phyloP scores from a whole-genome alignment of 2,329 filamentous ascomycete species.

The Penicillium freii region DNA sequence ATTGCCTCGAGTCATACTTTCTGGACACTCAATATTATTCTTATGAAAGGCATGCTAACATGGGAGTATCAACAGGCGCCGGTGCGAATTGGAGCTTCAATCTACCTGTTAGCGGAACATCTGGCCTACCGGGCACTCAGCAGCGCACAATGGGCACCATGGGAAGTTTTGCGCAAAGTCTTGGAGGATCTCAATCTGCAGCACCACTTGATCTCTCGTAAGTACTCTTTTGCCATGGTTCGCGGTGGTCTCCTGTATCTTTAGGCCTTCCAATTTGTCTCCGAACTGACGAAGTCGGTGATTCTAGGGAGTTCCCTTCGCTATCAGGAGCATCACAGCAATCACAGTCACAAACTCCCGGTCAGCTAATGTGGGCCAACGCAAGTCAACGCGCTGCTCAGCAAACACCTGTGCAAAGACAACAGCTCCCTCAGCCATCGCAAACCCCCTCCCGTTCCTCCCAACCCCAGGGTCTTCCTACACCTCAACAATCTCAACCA shows the following conservation, averaged over 20 bases:
- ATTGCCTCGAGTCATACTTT: background rate
- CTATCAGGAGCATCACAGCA: slow-evolving; percentile 58
- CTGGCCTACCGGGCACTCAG: slow-evolving; percentile 51
- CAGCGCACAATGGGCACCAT: slow-evolving; percentile 52
- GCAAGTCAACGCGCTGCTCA: slow-evolving; percentile 54
- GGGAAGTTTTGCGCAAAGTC: slow-evolving; percentile 57
- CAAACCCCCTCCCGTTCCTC: slow-evolving; percentile 43
- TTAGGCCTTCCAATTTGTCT: slow-evolving; percentile 1
- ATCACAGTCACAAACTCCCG: slow-evolving; percentile 51
- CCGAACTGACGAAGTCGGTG: slow-evolving; percentile 15
- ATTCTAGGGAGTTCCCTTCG: slow-evolving; percentile 59
- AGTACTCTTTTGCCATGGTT: slow-evolving; percentile 33
- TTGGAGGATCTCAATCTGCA: slow-evolving; percentile 53
- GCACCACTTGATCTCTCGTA: slow-evolving; percentile 58
- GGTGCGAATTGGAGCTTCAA: slow-evolving; percentile 60
- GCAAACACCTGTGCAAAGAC: slow-evolving; percentile 54
- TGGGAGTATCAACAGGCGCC: slow-evolving; percentile 42
- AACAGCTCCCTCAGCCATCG: slow-evolving; percentile 46
- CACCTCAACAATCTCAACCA: slow-evolving; percentile 46
- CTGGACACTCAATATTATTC: slow-evolving; percentile 1
- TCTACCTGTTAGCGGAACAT: slow-evolving; percentile 53
- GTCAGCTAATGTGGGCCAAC: slow-evolving; percentile 58
- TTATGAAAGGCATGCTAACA: slow-evolving; percentile 24
- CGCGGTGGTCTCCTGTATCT: slow-evolving; percentile 2
- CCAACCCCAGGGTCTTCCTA: slow-evolving; percentile 41